Percentiles rank a stretch among this genome's conserved stretches.
Evolutionary conservation across 2,329 filamentous ascomycete species (phyloP).

Genomic region (Alternaria hordeiaustralica): DNA sequence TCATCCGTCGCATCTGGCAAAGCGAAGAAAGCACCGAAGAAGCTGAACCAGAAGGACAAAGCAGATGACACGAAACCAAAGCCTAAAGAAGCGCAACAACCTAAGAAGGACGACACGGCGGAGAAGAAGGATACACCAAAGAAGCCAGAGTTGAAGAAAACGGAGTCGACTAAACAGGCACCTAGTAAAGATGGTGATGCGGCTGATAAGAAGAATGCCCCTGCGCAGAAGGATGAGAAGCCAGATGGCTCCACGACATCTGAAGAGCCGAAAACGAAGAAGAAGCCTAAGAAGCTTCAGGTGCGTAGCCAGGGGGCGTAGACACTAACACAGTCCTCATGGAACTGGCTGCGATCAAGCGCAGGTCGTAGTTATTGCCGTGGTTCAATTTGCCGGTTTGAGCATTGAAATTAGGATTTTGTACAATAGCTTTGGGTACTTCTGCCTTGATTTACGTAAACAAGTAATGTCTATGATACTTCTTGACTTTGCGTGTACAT

Average conservation of each 20-base stretch:
- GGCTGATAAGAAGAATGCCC: neutral
- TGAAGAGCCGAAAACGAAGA: constrained; percentile 35
- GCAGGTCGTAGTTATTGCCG: neutral
- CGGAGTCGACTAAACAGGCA: neutral
- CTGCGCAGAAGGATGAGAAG: constrained; percentile 7
- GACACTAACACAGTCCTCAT: constrained; percentile 14
- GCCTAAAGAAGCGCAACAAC: constrained; percentile 14
- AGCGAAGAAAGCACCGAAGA: constrained; percentile 28
- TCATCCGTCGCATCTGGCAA: constrained; percentile 20
- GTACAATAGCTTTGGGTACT: neutral
- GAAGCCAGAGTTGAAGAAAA: neutral
- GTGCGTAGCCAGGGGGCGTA: constrained; percentile 27
- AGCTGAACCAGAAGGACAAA: constrained; percentile 18
- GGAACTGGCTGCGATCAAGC: neutral
- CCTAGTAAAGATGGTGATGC: constrained; percentile 13
- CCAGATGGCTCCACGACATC: neutral
- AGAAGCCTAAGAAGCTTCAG: constrained; percentile 49
- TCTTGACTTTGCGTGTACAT: neutral
- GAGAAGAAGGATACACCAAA: constrained; percentile 5
- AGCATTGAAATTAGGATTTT: neutral
- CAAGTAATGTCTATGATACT: neutral
- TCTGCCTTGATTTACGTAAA: neutral
- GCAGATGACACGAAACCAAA: constrained; percentile 17
- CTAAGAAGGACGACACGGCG: constrained; percentile 2
- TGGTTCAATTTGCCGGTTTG: neutral